phyloP scores from a whole-genome alignment of 2,329 filamentous ascomycete genomes.

The Amesomyces nigricolor region DNA sequence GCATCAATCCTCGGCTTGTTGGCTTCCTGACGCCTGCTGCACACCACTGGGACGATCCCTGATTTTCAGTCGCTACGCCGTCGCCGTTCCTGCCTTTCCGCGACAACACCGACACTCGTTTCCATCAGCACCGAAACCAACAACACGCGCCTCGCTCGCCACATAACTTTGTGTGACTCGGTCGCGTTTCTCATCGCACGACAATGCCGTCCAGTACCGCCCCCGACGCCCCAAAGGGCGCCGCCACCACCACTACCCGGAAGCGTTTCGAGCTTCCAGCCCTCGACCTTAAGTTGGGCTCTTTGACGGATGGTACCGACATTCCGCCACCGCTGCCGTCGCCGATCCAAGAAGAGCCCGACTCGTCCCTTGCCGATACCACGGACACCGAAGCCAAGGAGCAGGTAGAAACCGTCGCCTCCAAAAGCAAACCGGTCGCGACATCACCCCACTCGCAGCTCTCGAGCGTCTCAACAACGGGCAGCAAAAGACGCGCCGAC shows the following conservation, averaged over 20 bases:
- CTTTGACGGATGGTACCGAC: constrained; percentile 55
- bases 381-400: constrained; percentile 22
- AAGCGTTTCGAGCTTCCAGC: constrained; percentile 51
- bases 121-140: background rate
- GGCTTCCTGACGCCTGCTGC: background rate
- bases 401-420: constrained; percentile 23
- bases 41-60: constrained; percentile 14
- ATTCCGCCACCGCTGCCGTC: constrained; percentile 55
- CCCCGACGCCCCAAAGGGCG: constrained; percentile 16
- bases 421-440: constrained; percentile 37
- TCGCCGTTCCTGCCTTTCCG: background rate
- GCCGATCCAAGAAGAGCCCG: constrained; percentile 42
- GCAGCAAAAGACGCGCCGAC: constrained; percentile 46
- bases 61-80: background rate
- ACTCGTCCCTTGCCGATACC: constrained; percentile 39
- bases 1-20: background rate
- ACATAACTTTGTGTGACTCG: background rate
- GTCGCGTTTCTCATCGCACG: background rate
- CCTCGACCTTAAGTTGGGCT: constrained; percentile 53
- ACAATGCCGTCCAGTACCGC: constrained; percentile 29
- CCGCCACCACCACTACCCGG: constrained; percentile 7
- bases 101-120: background rate
- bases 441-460: constrained; percentile 27
- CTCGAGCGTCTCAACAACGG: constrained; percentile 31
- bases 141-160: background rate